phyloP scores from a whole-genome alignment of 371 early-diverging fungal genomes.

The Mucor circinelloides region DNA sequence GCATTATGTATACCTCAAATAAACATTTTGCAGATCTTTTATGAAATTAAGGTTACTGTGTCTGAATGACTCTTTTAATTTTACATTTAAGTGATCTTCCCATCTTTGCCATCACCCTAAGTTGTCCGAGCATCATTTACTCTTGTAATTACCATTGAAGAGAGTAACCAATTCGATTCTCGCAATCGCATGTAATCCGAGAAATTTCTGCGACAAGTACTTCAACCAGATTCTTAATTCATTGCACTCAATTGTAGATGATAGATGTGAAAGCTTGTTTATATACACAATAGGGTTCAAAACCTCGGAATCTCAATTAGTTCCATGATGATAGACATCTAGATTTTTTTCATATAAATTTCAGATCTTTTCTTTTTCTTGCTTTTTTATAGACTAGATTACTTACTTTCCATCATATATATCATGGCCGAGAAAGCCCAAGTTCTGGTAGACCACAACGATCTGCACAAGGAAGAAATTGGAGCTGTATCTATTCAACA shows the following conservation, averaged over 20 bases:
- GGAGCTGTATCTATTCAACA: not conserved
- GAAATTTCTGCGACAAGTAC: not conserved
- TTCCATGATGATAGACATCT: not conserved
- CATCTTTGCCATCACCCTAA: not conserved
- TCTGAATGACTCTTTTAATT: not conserved
- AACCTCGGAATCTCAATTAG: not conserved
- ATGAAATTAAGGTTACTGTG: not conserved
- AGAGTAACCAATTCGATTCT: too few relatives aligned
- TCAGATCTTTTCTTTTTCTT: not conserved
- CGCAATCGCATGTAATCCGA: too few relatives aligned
- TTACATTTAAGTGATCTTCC: not conserved
- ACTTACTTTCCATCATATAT: not conserved
- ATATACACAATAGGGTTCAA: not conserved
- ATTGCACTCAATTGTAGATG: not conserved
- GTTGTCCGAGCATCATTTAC: not conserved
- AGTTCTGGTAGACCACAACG: not conserved
- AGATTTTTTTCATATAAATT: not conserved
- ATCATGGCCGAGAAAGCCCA: not conserved
- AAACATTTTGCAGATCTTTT: not conserved
- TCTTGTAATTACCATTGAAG: not conserved
- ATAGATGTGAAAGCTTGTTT: not conserved
- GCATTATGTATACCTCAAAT: not conserved
- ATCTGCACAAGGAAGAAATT: conserved; percentile 3
- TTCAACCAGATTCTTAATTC: not conserved
- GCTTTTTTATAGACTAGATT: not conserved